Percentiles rank a stretch among this genome's conserved stretches.
Conservation (phyloP, 2,329 filamentous ascomycete species). For the Didymosphaeria variabile region DNA sequence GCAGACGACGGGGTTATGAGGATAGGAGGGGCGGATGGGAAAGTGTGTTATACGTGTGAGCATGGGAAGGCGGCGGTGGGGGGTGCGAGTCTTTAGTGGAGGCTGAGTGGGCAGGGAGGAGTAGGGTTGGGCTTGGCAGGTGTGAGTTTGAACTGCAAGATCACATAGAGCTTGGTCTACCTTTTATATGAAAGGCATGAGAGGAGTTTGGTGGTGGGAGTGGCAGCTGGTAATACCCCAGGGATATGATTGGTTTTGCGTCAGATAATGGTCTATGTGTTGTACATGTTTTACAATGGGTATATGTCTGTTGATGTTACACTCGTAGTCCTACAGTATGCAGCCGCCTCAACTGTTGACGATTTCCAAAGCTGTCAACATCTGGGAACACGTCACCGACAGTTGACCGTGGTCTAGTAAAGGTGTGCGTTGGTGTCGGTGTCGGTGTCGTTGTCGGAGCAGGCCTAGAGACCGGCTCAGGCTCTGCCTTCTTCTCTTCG, state of each 20-base stretch:
- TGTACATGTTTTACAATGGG: conserved; percentile 1
- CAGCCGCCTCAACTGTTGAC: conserved; percentile 35
- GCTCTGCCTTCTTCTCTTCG: background rate
- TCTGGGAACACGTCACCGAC: conserved; percentile 41
- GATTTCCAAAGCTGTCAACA: conserved; percentile 18
- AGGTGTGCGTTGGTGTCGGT: conserved; percentile 26
- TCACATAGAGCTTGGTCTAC: too few species aligned
- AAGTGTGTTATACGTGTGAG: conserved; percentile 51
- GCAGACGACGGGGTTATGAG: conserved; percentile 53
- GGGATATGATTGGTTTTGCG: background rate
- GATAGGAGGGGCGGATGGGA: conserved; percentile 44
- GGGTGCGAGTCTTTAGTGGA: conserved; percentile 25
- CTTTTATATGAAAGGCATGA: too few species aligned
- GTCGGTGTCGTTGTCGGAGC: conserved; percentile 4
- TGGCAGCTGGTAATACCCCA: background rate
- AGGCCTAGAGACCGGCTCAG: background rate
- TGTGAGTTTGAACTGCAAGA: too few species aligned
- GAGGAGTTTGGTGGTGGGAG: too few species aligned
- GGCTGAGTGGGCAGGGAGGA: too few species aligned
- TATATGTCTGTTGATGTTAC: background rate
- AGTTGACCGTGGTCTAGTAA: conserved; percentile 29
- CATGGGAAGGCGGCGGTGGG: conserved; percentile 47
- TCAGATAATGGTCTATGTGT: background rate
- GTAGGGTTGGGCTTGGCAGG: background rate
- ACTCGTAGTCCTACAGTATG: conserved; percentile 37